These are phyloP conservation scores for Circinella umbellata DNA, from an alignment of 371 early-diverging fungal species.

Conservation along the genomic window DNA sequence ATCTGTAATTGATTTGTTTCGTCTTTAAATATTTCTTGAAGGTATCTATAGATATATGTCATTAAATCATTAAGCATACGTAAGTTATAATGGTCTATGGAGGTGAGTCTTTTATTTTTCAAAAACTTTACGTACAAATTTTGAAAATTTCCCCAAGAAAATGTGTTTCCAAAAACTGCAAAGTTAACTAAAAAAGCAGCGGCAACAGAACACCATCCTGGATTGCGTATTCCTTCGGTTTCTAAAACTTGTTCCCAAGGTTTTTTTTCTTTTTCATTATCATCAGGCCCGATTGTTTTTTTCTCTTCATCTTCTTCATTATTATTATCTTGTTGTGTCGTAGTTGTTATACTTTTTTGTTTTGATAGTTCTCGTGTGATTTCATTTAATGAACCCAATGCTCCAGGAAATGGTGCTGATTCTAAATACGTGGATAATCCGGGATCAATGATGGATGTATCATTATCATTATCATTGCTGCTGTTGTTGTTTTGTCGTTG, in stretches of 20 bases:
- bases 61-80: neutral
- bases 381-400: constrained; percentile 34
- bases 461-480: neutral
- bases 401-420: constrained; percentile 38
- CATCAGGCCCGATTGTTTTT: neutral
- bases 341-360: neutral
- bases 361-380: constrained; percentile 27
- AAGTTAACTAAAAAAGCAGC: constrained; percentile 27
- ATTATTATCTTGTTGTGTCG: constrained; percentile 11
- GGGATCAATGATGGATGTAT: neutral
- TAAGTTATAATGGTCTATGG: neutral
- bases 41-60: constrained; percentile 10
- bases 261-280: neutral
- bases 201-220: constrained; percentile 23
- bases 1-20: constrained; percentile 21
- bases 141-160: constrained; percentile 31
- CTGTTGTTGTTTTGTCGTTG: neutral
- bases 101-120: neutral
- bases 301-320: constrained; percentile 8
- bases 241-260: constrained; percentile 20
- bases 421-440: constrained; percentile 23
- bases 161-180: constrained; percentile 22
- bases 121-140: constrained; percentile 9
- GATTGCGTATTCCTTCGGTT: constrained; percentile 42
- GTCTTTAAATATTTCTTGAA: constrained; percentile 23